Conservation (phyloP, 805 yeast genomes). For the Vanderwaltozyma verrucispora region DNA sequence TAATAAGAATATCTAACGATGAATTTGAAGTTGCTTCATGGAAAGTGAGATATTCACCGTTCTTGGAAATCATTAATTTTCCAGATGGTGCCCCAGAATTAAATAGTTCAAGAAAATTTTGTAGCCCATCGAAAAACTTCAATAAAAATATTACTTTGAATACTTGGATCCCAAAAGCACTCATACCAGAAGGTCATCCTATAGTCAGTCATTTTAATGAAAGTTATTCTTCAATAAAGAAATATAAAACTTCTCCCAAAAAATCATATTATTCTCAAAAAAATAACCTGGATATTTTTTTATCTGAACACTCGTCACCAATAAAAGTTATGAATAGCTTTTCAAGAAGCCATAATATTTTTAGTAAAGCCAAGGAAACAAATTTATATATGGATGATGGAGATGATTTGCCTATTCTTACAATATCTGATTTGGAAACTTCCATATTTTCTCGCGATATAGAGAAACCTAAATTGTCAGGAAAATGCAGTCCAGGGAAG, state of each 20-base stretch:
- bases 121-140: conserved; percentile 15
- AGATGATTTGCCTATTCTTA: no score
- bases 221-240: background rate
- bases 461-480: no score
- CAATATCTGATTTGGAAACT: no score
- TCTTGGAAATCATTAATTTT: conserved; percentile 7
- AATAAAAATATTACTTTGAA: conserved; percentile 8
- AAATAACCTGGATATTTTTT: conserved; percentile 18
- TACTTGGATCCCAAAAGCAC: conserved; percentile 16
- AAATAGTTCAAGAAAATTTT: no score
- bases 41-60: conserved; percentile 18
- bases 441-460: no score
- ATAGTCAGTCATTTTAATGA: conserved; percentile 9
- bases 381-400: conserved; percentile 18
- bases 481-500: no score
- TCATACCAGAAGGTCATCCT: conserved; percentile 11
- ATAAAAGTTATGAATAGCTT: conserved; percentile 1
- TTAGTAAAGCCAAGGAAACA: conserved; percentile 4
- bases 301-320: conserved; percentile 16
- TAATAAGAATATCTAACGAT: conserved; percentile 5
- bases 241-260: background rate
- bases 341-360: background rate
- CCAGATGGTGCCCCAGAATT: no score
- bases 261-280: conserved; percentile 12
- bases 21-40: conserved; percentile 9